Percentiles rank a stretch among this genome's conserved stretches.
Evolutionary conservation across 2,329 filamentous ascomycete genomes (phyloP).

Genomic region (Elsinoe fawcettii): DNA sequence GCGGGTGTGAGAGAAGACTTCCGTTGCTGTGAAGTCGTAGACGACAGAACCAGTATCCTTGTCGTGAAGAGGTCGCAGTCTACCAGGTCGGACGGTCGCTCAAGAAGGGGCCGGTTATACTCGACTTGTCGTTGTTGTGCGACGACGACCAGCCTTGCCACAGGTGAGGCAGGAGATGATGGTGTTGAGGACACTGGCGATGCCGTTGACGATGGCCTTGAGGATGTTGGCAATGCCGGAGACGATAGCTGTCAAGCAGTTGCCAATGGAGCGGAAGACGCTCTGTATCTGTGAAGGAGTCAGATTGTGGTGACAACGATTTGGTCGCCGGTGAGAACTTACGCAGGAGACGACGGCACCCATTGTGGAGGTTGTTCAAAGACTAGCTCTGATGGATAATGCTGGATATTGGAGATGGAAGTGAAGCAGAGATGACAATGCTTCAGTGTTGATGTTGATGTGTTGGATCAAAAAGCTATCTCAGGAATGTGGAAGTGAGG

Average conservation of each 20-base stretch:
- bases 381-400: not conserved
- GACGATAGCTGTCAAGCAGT: slow-evolving; percentile 41
- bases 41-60: not conserved
- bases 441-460: slow-evolving; percentile 11
- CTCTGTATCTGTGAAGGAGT: slow-evolving; percentile 31
- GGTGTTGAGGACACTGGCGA: slow-evolving; percentile 42
- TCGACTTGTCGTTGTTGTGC: slow-evolving; percentile 31
- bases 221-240: slow-evolving; percentile 39
- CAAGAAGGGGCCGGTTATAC: slow-evolving; percentile 25
- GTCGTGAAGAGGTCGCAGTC: not conserved
- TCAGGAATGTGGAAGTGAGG: slow-evolving; percentile 10
- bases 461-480: not conserved
- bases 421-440: slow-evolving; percentile 2
- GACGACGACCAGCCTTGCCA: slow-evolving; percentile 36
- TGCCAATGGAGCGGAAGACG: slow-evolving; percentile 41
- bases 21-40: not conserved
- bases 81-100: not conserved
- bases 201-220: slow-evolving; percentile 41
- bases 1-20: too few relatives aligned
- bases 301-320: slow-evolving; percentile 19
- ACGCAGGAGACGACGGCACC: slow-evolving; percentile 79
- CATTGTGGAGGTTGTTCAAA: slow-evolving; percentile 48
- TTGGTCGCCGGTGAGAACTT: slow-evolving; percentile 36
- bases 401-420: not conserved
- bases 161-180: slow-evolving; percentile 45